Percentiles rank a stretch among this genome's conserved stretches.
Conservation (phyloP, 768 basidiomycete species). For the Lenzites betulinus region DNA sequence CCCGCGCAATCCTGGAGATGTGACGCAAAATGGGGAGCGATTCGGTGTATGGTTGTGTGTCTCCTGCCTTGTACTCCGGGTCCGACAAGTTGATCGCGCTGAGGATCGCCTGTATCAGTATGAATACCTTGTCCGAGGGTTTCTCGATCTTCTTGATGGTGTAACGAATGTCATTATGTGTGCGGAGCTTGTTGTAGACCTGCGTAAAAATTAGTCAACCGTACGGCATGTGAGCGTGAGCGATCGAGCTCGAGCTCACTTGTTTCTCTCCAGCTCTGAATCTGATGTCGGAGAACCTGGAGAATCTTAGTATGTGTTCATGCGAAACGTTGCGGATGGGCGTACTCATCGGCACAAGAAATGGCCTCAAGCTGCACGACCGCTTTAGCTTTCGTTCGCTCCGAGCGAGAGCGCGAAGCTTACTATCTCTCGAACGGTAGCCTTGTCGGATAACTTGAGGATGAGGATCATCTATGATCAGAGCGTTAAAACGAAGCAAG, state of each 20-base stretch:
- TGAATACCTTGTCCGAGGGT: conserved; percentile 74
- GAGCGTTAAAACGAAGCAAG: not conserved
- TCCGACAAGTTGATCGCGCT: conserved; percentile 68
- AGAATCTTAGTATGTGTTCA: not conserved
- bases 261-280: conserved; percentile 76
- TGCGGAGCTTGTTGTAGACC: conserved; percentile 68
- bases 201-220: conserved; percentile 17
- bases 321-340: not conserved
- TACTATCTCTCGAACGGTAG: conserved; percentile 69
- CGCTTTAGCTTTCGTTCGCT: no score
- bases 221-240: no score
- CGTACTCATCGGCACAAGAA: conserved; percentile 67
- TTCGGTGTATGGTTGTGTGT: conserved; percentile 75
- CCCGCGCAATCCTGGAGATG: conserved; percentile 72
- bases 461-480: conserved; percentile 63
- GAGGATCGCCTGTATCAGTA: conserved; percentile 81
- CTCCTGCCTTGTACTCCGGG: conserved; percentile 67
- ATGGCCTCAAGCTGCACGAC: conserved; percentile 62
- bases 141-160: conserved; percentile 69
- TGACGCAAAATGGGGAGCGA: conserved; percentile 73
- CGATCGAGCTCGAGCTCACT: no score
- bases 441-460: conserved; percentile 55
- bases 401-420: conserved; percentile 12
- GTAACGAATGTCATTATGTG: conserved; percentile 80
- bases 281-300: conserved; percentile 67